phyloP scores from a whole-genome alignment of 345 rosid species.

The Acer negundo region DNA sequence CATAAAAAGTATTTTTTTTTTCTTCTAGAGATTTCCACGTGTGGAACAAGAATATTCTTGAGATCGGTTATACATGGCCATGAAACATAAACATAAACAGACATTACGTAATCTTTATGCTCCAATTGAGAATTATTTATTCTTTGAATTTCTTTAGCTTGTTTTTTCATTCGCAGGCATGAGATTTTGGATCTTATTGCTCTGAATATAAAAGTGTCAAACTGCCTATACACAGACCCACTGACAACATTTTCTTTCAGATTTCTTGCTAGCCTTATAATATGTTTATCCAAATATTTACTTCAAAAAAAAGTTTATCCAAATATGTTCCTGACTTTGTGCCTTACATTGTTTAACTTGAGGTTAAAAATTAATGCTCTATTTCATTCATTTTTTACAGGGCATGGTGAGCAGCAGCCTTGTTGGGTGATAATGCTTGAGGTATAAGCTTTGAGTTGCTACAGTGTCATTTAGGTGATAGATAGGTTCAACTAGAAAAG shows the following conservation, averaged over 20 bases:
- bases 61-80: background rate
- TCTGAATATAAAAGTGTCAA: background rate
- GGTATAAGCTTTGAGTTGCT: constrained; percentile 44
- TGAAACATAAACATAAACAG: background rate
- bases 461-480: background rate
- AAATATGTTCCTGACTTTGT: constrained; percentile 4
- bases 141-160: background rate
- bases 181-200: background rate
- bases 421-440: constrained; percentile 98
- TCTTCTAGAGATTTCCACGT: background rate
- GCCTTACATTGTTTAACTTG: constrained; percentile 16
- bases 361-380: constrained; percentile 19
- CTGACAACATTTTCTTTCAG: background rate
- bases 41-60: background rate
- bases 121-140: background rate
- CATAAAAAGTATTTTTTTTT: background rate
- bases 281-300: constrained; percentile 3
- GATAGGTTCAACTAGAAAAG: constrained; percentile 9
- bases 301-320: background rate
- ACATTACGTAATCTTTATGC: background rate
- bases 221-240: background rate
- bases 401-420: constrained; percentile 70
- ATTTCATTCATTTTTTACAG: constrained; percentile 40
- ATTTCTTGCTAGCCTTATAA: constrained; percentile 19
- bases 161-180: background rate